Evolutionary conservation across 768 basidiomycete species (phyloP).

Genomic region (Boletus sp.): DNA sequence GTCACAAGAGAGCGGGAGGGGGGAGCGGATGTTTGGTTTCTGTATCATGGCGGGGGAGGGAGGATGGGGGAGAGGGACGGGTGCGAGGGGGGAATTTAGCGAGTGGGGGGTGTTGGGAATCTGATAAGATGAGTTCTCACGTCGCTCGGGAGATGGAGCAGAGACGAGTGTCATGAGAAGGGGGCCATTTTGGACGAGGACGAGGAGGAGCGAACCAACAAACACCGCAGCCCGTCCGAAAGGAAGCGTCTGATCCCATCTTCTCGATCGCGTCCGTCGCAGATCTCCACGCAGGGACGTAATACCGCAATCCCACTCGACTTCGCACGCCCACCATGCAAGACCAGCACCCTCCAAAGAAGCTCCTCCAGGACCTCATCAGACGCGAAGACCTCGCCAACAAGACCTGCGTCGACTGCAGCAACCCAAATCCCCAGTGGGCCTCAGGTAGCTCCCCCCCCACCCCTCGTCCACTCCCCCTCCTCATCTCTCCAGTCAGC

Average conservation of each 20-base stretch:
- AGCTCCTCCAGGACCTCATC: slow-evolving; percentile 70
- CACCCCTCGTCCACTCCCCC: no score
- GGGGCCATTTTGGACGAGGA: no score
- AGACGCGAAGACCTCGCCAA: slow-evolving; percentile 71
- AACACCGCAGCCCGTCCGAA: no score
- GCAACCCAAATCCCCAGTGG: slow-evolving; percentile 94
- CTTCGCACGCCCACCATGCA: slow-evolving; percentile 9
- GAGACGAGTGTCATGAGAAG: no score
- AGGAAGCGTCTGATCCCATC: no score
- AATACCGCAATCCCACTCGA: background rate
- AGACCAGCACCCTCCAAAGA: slow-evolving; percentile 44
- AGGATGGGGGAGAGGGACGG: background rate
- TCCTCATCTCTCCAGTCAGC: slow-evolving; percentile 36
- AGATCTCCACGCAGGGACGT: no score
- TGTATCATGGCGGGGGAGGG: slow-evolving; percentile 53
- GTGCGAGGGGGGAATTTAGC: background rate
- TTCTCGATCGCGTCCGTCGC: no score
- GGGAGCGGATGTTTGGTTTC: slow-evolving; percentile 32
- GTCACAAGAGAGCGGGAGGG: slow-evolving; percentile 14
- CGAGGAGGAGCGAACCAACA: no score
- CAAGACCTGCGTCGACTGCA: slow-evolving; percentile 77
- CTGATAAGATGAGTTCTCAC: slow-evolving; percentile 36
- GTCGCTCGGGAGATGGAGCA: no score
- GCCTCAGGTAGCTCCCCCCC: slow-evolving; percentile 57
- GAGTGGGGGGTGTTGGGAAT: slow-evolving; percentile 25